phyloP scores from a whole-genome alignment of 2,329 filamentous ascomycete genomes.

The Colletotrichum scovillei region DNA sequence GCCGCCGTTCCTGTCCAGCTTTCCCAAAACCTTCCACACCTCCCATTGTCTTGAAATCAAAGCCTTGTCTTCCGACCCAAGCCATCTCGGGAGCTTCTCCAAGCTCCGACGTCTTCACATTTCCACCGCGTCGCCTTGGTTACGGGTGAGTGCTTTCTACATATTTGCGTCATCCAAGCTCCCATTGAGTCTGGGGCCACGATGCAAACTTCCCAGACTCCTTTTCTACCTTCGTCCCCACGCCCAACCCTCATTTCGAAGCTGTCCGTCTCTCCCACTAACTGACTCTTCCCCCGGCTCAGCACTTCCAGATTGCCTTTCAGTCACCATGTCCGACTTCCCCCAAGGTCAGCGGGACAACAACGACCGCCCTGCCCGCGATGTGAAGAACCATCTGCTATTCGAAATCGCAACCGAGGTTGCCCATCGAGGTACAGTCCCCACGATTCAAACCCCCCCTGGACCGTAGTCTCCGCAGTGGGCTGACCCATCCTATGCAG shows the following conservation, averaged over 20 bases:
- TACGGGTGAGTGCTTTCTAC: conserved; percentile 30
- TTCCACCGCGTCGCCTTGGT: conserved; percentile 31
- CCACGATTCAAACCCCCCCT: conserved; percentile 8
- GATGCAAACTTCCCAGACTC: conserved; percentile 2
- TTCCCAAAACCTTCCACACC: conserved; percentile 16
- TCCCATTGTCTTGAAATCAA: conserved; percentile 31
- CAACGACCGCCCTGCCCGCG: conserved; percentile 55
- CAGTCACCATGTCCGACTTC: conserved; percentile 20
- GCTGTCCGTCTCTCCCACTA: neutral
- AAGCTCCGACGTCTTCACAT: conserved; percentile 24
- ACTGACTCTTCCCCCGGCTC: neutral
- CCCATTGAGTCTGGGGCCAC: neutral
- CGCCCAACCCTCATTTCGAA: neutral
- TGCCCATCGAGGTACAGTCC: conserved; percentile 84
- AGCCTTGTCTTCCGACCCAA: conserved; percentile 26
- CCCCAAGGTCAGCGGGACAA: conserved; percentile 32
- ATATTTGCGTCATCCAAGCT: conserved; percentile 32
- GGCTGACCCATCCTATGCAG: conserved; percentile 58
- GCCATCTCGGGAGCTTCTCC: conserved; percentile 28
- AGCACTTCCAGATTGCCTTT: conserved; percentile 17
- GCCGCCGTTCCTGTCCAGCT: conserved; percentile 17
- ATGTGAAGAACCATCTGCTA: conserved; percentile 94
- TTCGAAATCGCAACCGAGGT: conserved; percentile 98
- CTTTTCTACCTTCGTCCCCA: conserved; percentile 14
- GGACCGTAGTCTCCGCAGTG: conserved; percentile 29